These are phyloP conservation scores for Peronospora destructor DNA, from an alignment of 352 stramenopile species.

Conservation along the genomic window DNA sequence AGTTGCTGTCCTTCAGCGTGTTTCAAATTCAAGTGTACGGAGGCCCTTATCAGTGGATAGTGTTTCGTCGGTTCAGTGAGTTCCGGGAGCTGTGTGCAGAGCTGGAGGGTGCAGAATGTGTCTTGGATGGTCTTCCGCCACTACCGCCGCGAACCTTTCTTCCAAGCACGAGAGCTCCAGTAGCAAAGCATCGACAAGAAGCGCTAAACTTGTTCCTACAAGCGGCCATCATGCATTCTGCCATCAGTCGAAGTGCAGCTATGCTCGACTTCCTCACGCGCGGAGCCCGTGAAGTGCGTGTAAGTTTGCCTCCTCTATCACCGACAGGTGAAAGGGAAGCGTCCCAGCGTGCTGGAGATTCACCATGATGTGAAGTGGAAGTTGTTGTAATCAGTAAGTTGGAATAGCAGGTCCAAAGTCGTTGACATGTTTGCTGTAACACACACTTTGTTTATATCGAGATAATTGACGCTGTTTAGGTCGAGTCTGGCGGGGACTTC, in stretches of 20 bases:
- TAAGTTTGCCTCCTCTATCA: slow-evolving; percentile 75
- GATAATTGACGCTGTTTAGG: neutral
- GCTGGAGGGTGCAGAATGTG: slow-evolving; percentile 42
- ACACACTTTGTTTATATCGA: neutral
- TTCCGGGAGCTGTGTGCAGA: slow-evolving; percentile 54
- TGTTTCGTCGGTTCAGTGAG: slow-evolving; percentile 82
- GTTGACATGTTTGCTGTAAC: neutral
- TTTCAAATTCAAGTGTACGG: slow-evolving; percentile 81
- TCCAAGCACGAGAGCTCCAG: slow-evolving; percentile 53
- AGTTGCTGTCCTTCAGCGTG: slow-evolving; percentile 73
- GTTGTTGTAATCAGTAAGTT: slow-evolving; percentile 4
- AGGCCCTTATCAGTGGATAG: slow-evolving; percentile 78
- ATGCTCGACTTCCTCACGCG: slow-evolving; percentile 77
- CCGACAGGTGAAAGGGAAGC: slow-evolving; percentile 40
- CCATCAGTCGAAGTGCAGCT: slow-evolving; percentile 52
- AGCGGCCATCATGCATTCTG: slow-evolving; percentile 77
- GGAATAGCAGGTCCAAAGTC: neutral
- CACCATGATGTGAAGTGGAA: slow-evolving; percentile 21
- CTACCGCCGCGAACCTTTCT: slow-evolving; percentile 68
- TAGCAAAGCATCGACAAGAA: slow-evolving; percentile 72
- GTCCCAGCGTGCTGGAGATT: slow-evolving; percentile 37
- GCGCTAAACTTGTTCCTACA: slow-evolving; percentile 73
- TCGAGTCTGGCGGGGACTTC: neutral
- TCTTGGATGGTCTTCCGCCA: slow-evolving; percentile 50
- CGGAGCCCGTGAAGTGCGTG: slow-evolving; percentile 65